Percentiles rank a stretch among this genome's conserved stretches.
Conservation (phyloP, 495 filamentous ascomycete genomes). For the Aspergillus wentii region DNA sequence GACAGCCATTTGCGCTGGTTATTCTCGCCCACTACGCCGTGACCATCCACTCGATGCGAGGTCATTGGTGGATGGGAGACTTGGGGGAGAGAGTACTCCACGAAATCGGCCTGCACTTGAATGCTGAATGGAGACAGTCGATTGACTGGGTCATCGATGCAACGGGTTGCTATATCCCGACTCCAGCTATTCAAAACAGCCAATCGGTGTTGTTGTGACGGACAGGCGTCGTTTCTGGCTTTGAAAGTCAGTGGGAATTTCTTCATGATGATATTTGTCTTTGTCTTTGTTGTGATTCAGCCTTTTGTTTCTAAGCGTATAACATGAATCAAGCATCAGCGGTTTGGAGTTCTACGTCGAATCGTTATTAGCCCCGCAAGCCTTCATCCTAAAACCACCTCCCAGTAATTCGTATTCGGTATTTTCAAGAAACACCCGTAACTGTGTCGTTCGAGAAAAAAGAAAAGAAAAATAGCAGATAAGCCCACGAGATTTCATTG, state of each 20-base stretch:
- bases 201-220: no score
- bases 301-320: no score
- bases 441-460: not conserved
- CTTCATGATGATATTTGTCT: no score
- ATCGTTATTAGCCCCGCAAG: no score
- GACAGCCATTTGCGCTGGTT: conserved; percentile 49
- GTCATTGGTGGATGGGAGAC: conserved; percentile 49
- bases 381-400: no score
- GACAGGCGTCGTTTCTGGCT: no score
- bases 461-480: conserved; percentile 9
- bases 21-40: conserved; percentile 49
- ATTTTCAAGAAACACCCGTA: not conserved
- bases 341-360: no score
- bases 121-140: conserved; percentile 25
- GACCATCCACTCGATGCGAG: conserved; percentile 41
- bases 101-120: conserved; percentile 25
- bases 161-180: conserved; percentile 32
- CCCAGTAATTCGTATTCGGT: no score
- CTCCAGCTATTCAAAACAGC: no score
- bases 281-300: no score
- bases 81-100: conserved; percentile 33
- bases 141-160: conserved; percentile 38
- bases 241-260: no score
- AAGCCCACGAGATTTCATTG: conserved; percentile 13
- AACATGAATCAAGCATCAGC: no score